A percentile compares a stretch with the other conserved stretches of the same genome.
Evolutionary conservation across 2,329 filamentous ascomycete species (phyloP).

Genomic region (Keithomyces neogunnii): DNA sequence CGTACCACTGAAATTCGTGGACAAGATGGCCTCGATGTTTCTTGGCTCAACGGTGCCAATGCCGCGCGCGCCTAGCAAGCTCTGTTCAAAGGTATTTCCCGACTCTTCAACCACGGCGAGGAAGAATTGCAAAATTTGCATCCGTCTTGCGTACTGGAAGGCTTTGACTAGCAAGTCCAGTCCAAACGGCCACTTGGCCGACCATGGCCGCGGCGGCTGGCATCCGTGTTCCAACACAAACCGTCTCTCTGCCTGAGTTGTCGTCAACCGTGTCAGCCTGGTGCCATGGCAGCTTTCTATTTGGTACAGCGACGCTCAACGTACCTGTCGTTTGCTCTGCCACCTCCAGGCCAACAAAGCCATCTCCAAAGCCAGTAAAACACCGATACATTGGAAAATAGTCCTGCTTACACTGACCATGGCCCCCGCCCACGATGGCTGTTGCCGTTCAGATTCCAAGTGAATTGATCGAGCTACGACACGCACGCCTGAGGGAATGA

Average conservation of each 20-base stretch:
- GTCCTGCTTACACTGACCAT: neutral
- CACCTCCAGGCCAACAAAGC: neutral
- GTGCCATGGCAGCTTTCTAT: neutral
- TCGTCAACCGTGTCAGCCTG: neutral
- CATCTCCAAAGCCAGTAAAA: conserved; percentile 8
- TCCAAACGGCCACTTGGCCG: conserved; percentile 2
- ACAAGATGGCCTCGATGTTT: conserved; percentile 42
- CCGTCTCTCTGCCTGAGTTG: neutral
- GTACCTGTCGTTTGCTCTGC: neutral
- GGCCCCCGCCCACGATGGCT: no score
- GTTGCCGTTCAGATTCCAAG: no score
- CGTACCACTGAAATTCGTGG: conserved; percentile 32
- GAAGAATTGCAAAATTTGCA: conserved; percentile 4
- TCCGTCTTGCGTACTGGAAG: neutral
- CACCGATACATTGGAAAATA: neutral
- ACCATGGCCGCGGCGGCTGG: conserved; percentile 4
- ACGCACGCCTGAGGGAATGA: no score
- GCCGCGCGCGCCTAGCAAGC: conserved; percentile 2
- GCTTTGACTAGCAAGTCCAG: conserved; percentile 2
- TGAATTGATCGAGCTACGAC: no score
- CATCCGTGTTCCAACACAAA: conserved; percentile 5
- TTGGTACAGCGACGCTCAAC: neutral
- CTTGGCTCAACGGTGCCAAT: conserved; percentile 27
- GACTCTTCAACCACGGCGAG: conserved; percentile 4
- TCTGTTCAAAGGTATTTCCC: conserved; percentile 7